These are phyloP conservation scores for Bodo saltans DNA, from an alignment of 78 protist genomes.

Conservation along the genomic window DNA sequence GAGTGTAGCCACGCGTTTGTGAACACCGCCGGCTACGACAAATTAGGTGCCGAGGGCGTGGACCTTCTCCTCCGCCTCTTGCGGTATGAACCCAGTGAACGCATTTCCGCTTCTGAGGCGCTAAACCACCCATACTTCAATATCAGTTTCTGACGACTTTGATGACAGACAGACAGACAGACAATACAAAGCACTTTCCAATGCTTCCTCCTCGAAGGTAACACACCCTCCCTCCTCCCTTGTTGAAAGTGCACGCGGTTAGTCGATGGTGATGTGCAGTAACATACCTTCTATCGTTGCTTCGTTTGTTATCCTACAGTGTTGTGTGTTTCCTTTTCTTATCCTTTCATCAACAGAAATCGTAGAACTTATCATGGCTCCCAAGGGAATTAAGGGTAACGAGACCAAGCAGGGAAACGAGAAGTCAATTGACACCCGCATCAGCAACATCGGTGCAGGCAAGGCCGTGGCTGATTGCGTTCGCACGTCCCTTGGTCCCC, in stretches of 20 bases:
- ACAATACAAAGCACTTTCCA: too few species aligned
- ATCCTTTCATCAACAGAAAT: too few species aligned
- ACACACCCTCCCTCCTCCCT: too few species aligned
- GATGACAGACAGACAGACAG: too few species aligned
- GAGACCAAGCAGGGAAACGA: neutral
- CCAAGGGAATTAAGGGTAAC: slow-evolving; percentile 32
- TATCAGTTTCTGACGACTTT: too few species aligned
- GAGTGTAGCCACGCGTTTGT: neutral
- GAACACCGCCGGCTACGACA: neutral
- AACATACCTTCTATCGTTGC: too few species aligned
- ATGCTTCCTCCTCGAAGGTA: too few species aligned
- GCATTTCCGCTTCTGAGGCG: slow-evolving; percentile 51
- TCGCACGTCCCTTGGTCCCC: slow-evolving; percentile 96
- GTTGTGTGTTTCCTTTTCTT: too few species aligned
- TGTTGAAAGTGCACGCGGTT: too few species aligned
- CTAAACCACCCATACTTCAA: slow-evolving; percentile 41
- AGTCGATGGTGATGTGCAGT: too few species aligned
- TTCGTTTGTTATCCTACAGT: too few species aligned
- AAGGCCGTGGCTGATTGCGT: slow-evolving; percentile 94
- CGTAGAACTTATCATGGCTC: neutral
- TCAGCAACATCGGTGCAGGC: slow-evolving; percentile 23
- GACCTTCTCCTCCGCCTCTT: slow-evolving; percentile 26
- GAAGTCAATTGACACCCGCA: slow-evolving; percentile 10
- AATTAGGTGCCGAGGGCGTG: neutral
- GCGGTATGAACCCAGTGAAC: slow-evolving; percentile 36